These are phyloP conservation scores for Geotrichum carabidarum DNA, from an alignment of 1,139 yeast species.

Conservation along the genomic window DNA sequence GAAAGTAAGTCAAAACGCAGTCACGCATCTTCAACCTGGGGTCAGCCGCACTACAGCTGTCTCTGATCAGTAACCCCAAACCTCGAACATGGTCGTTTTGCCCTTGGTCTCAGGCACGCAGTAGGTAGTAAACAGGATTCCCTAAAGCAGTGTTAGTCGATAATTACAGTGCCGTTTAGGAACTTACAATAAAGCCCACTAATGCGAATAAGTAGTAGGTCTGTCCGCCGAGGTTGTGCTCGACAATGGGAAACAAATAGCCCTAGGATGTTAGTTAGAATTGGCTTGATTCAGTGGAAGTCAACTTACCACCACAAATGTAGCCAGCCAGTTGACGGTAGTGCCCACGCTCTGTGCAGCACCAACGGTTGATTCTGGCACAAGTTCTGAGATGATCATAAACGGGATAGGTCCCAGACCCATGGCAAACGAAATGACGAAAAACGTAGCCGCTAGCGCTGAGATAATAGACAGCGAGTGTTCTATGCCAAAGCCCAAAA, in stretches of 20 bases:
- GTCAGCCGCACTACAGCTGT: neutral
- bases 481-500: conserved; percentile 64
- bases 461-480: conserved; percentile 48
- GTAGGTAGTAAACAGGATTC: conserved; percentile 45
- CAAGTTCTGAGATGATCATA: conserved; percentile 79
- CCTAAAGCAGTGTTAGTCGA: conserved; percentile 44
- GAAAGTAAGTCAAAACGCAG: no score
- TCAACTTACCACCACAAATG: conserved; percentile 45
- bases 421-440: conserved; percentile 78
- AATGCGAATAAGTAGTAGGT: conserved; percentile 73
- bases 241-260: conserved; percentile 68
- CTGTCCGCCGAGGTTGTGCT: conserved; percentile 62
- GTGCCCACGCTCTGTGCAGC: conserved; percentile 92
- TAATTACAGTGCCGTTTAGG: neutral
- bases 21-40: no score
- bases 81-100: conserved; percentile 28
- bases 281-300: neutral
- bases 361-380: conserved; percentile 73
- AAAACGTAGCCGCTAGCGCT: conserved; percentile 61
- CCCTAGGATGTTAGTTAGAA: conserved; percentile 46
- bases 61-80: conserved; percentile 7
- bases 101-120: conserved; percentile 80
- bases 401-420: conserved; percentile 97
- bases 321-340: conserved; percentile 84
- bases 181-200: conserved; percentile 10